A percentile compares a stretch with the other conserved stretches of the same genome.
These are phyloP conservation scores for Corylus americana DNA, from an alignment of 306 rosid genomes.

Conservation along the genomic window DNA sequence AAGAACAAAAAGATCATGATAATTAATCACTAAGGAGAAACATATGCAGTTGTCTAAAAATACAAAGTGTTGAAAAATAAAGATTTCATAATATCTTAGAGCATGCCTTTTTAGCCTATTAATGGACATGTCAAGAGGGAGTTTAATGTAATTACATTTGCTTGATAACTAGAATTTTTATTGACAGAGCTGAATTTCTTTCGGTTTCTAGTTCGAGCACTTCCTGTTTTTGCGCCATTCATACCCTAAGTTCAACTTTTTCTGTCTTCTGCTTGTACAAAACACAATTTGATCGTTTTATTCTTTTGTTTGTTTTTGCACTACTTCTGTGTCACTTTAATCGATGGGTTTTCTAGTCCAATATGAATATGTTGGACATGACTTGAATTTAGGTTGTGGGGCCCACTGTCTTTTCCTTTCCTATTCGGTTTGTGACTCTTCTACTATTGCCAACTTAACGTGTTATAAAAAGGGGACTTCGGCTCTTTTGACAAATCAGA, in stretches of 20 bases:
- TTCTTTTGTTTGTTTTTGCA: neutral
- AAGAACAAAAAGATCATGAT: no score
- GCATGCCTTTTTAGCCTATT: neutral
- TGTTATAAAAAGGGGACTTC: no score
- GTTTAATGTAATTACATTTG: neutral
- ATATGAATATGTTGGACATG: neutral
- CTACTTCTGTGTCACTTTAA: neutral
- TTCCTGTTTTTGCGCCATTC: neutral
- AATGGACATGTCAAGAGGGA: neutral
- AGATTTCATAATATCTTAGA: neutral
- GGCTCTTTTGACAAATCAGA: no score
- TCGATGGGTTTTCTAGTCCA: constrained; percentile 11
- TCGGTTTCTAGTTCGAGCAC: neutral
- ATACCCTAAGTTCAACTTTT: neutral
- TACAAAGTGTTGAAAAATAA: no score
- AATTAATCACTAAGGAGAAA: no score
- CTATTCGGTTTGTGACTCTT: no score
- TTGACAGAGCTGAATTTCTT: neutral
- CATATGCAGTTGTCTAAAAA: no score
- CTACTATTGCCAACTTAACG: no score
- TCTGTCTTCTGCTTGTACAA: neutral
- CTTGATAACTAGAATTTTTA: neutral
- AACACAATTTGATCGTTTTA: neutral
- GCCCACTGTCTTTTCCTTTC: no score
- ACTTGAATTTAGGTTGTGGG: no score